Base-by-base conservation (phyloP, 176 grass and related monocot species). In the Ensete glaucum region DNA sequence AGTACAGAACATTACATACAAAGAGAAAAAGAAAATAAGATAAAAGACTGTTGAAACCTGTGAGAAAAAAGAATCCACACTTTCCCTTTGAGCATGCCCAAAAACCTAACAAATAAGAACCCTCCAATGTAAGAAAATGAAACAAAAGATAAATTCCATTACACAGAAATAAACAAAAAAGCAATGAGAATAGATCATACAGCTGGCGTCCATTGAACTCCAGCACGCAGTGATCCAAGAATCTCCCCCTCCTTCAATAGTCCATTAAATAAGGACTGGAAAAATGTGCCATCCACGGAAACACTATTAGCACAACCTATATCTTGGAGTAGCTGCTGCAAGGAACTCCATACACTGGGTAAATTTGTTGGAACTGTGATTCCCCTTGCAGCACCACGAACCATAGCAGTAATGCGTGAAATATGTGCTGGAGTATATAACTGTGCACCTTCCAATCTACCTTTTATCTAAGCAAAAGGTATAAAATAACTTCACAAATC, bases 61-160 rank as follows among this genome's bases (percentile, higher is more conserved):
- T 87, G 94, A 98, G 76, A 89, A 98, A 73, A 93, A 98, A 53
- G 90, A 89, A 85, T 93, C 94, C 24, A 98, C 82, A 23, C 94
- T 93, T 89, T 98, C 94, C 88, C 84, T 93, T 81, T 98, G 94
- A 73, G 94, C 90, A 85, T 98, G 90, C 11, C 86, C 94, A 80
- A 98, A 98, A 68, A 93, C 90, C 93, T 97, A 78, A 72, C 22
- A 83, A 75, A 57, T 69, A 77, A 72, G 71, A 73, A 71, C 62
- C 26, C 8, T 14, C 8, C 66, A 80, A 21, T 17, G 53, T 27
- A 29, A 89, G 24, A 85, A 81, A 74, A 73, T 72, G 26, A 81
- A 54, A 72, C 56, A 72, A 26, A 76, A 20, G 71, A 81, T 22
- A 64, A 26, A 71, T 19, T 64, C 66, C 15, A 76, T 51, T 60